Conservation (phyloP, 805 yeast genomes). For the Pichia phayaonensis region DNA sequence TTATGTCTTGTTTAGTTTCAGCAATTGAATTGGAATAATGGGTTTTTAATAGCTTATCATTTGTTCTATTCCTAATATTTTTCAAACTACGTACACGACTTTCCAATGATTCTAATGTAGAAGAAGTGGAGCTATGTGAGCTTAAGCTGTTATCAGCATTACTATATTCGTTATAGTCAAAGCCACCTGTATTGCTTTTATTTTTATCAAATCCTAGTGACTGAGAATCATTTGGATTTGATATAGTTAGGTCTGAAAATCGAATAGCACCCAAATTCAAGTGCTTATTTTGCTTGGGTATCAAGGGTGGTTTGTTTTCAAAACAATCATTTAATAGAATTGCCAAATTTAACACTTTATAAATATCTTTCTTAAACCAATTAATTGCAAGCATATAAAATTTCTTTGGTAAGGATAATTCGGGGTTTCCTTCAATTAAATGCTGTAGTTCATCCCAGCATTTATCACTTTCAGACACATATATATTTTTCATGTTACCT, state of each 20-base stretch:
- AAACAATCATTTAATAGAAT: slow-evolving; percentile 18
- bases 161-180: neutral
- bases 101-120: neutral
- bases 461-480: neutral
- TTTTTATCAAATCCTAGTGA: neutral
- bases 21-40: neutral
- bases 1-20: neutral
- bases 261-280: neutral
- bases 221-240: neutral
- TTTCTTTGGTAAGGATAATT: slow-evolving; percentile 30
- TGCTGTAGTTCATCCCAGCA: slow-evolving; percentile 26
- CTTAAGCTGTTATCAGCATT: neutral
- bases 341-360: slow-evolving; percentile 32
- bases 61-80: neutral
- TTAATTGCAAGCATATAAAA: slow-evolving; percentile 34
- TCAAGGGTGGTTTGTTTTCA: neutral
- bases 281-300: neutral
- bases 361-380: slow-evolving; percentile 39
- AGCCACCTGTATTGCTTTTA: neutral
- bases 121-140: neutral
- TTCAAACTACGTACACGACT: neutral
- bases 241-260: neutral
- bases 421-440: slow-evolving; percentile 28
- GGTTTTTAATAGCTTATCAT: neutral
- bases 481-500: neutral